These are phyloP conservation scores for Citrus medica DNA, from an alignment of 345 rosid species.

Conservation along the genomic window DNA sequence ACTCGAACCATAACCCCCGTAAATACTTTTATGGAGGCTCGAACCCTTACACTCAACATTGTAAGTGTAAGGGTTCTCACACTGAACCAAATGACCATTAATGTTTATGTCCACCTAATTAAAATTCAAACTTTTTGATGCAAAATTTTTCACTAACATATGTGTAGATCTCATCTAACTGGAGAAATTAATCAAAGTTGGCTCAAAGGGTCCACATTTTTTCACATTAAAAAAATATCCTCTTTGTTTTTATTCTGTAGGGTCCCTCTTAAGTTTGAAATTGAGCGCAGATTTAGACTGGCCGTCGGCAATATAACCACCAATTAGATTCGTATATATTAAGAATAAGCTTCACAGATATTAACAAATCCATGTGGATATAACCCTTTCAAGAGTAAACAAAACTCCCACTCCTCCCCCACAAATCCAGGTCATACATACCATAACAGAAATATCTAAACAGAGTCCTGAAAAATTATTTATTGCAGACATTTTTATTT, in stretches of 20 bases:
- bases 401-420: too few species aligned
- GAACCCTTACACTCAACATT: too few species aligned
- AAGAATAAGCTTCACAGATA: not conserved
- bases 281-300: not conserved
- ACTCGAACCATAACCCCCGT: too few species aligned
- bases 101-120: not conserved
- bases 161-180: too few species aligned
- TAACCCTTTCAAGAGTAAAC: too few species aligned
- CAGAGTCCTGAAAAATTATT: too few species aligned
- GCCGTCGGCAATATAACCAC: not conserved
- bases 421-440: too few species aligned
- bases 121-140: too few species aligned
- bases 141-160: not conserved
- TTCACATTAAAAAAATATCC: too few species aligned
- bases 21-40: fast-evolving
- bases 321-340: too few species aligned
- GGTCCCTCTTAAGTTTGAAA: not conserved
- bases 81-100: not conserved
- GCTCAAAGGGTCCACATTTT: not conserved
- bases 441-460: too few species aligned
- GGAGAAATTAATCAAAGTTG: not conserved
- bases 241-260: not conserved
- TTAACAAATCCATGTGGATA: not conserved
- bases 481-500: too few species aligned
- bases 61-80: fast-evolving